Evolutionary conservation across 2,329 filamentous ascomycete species (phyloP).

Genomic region (Penicillium sp.): DNA sequence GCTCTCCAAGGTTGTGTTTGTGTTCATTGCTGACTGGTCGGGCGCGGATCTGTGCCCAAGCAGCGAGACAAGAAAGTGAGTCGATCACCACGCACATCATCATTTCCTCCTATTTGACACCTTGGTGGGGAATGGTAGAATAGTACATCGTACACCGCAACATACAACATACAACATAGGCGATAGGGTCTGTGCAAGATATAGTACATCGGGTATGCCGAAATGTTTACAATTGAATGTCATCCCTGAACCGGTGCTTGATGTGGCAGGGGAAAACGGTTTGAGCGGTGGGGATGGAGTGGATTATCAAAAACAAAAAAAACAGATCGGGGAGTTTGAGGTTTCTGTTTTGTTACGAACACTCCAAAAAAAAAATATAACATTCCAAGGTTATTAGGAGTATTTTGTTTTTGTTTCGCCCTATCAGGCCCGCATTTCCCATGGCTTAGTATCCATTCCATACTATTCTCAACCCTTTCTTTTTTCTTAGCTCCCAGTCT

Average conservation of each 20-base stretch:
- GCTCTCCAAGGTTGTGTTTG: neutral
- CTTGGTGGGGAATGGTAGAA: neutral
- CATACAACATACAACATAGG: neutral
- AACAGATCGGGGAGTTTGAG: constrained; percentile 22
- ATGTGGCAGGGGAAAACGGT: constrained; percentile 32
- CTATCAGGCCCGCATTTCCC: neutral
- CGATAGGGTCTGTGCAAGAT: neutral
- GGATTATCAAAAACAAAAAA: constrained; percentile 12
- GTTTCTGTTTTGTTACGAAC: constrained; percentile 19
- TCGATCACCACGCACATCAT: constrained; percentile 23
- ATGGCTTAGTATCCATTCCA: neutral
- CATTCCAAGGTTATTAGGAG: neutral
- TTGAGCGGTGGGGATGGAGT: constrained; percentile 30
- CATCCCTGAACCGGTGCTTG: constrained; percentile 21
- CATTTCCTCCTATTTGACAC: constrained; percentile 18
- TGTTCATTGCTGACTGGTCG: constrained; percentile 12
- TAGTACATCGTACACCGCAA: constrained; percentile 8
- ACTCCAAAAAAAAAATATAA: neutral
- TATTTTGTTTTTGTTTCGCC: neutral
- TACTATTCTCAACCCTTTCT: neutral
- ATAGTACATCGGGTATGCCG: constrained; percentile 11
- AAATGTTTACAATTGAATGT: neutral
- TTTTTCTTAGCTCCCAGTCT: neutral
- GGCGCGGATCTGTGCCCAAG: constrained; percentile 16
- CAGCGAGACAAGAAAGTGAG: constrained; percentile 9